These are phyloP conservation scores for Nadsonia commutata DNA, from an alignment of 1,139 yeast genomes.

Conservation along the genomic window DNA sequence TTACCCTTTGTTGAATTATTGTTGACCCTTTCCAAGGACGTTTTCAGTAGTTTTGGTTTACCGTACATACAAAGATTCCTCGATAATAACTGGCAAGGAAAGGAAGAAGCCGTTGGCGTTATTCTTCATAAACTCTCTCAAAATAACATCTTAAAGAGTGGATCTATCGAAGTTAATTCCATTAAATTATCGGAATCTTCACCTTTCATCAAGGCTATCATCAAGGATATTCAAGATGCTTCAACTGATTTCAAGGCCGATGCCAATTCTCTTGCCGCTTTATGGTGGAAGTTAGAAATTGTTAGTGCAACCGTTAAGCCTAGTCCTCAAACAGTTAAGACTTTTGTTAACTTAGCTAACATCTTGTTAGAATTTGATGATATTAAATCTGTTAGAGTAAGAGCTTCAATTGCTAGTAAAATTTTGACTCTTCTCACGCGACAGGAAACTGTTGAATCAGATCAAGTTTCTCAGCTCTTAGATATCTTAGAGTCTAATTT, in stretches of 20 bases:
- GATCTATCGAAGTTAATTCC: background rate
- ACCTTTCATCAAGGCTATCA: background rate
- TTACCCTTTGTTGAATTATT: slow-evolving; percentile 27
- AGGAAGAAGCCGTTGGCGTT: slow-evolving; percentile 8
- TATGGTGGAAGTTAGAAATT: background rate
- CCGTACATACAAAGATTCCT: slow-evolving; percentile 12
- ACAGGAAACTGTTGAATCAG: slow-evolving; percentile 3
- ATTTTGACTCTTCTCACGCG: background rate
- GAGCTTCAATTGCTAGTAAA: background rate
- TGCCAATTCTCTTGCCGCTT: background rate
- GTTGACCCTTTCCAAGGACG: slow-evolving; percentile 18
- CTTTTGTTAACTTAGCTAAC: background rate
- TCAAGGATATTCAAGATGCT: background rate
- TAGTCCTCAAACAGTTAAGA: background rate
- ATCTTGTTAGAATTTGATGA: background rate
- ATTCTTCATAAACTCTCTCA: slow-evolving; percentile 7
- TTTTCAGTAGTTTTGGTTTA: slow-evolving; percentile 13
- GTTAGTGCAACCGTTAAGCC: background rate
- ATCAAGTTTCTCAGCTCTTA: slow-evolving; percentile 3
- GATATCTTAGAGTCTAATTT: slow-evolving; percentile 6
- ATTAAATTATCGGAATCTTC: background rate
- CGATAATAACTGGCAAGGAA: slow-evolving; percentile 8
- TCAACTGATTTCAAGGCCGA: background rate
- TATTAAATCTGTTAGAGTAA: background rate
- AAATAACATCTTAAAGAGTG: slow-evolving; percentile 4